These are phyloP conservation scores for Cicer cuneatum DNA, from an alignment of 306 rosid species.

Conservation along the genomic window DNA sequence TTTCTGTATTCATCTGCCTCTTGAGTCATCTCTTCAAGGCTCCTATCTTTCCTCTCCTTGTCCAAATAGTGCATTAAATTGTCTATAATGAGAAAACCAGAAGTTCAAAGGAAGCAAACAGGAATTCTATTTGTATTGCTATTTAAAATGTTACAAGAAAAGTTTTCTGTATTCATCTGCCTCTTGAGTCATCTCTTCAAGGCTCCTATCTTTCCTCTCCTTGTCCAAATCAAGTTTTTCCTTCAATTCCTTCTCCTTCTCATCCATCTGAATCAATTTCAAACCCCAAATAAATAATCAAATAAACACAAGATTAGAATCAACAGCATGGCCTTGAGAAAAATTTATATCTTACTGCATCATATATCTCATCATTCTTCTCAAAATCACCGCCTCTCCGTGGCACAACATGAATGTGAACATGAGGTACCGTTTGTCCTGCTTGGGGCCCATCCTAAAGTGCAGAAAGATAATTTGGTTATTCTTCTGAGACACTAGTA, in stretches of 20 bases:
- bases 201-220: conserved; percentile 79
- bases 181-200: conserved; percentile 78
- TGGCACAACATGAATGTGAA: conserved; percentile 86
- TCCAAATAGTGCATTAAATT: conserved; percentile 72
- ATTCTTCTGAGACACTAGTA: conserved; percentile 22
- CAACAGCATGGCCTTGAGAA: conserved; percentile 27
- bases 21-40: conserved; percentile 69
- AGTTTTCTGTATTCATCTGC: conserved; percentile 88
- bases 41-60: conserved; percentile 81
- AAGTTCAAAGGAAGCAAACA: conserved; percentile 27
- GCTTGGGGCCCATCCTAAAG: conserved; percentile 92
- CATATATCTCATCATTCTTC: conserved; percentile 87
- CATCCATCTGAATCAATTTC: conserved; percentile 66
- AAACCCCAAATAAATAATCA: conserved; percentile 33
- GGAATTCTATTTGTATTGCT: conserved; percentile 13
- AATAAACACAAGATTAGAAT: not conserved
- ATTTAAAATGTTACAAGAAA: conserved; percentile 44
- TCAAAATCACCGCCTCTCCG: conserved; percentile 78
- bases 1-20: conserved; percentile 90
- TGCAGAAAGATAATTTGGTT: conserved; percentile 42
- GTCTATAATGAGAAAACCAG: conserved; percentile 32
- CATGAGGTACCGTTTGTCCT: conserved; percentile 93
- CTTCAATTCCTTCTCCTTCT: conserved; percentile 79
- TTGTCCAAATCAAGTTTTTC: conserved; percentile 80
- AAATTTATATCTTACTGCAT: conserved; percentile 63